Percentiles rank a stretch among this genome's conserved stretches.
phyloP scores from a whole-genome alignment of 768 basidiomycete genomes.

The Amanita rubescens region DNA sequence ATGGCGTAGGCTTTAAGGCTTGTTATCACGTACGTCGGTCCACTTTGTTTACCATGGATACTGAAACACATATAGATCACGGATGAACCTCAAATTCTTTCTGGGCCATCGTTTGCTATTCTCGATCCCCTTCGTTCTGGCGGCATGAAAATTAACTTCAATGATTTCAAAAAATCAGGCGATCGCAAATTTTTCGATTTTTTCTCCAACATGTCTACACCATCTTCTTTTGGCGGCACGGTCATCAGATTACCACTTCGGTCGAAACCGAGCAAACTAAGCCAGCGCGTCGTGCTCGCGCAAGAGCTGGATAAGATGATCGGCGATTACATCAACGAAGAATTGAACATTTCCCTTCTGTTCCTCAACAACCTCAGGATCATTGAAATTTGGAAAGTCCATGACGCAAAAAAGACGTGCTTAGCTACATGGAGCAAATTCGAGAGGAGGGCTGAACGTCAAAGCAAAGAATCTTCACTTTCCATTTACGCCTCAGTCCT shows the following conservation, averaged over 20 bases:
- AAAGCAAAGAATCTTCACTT: not conserved
- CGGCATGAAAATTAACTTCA: slow-evolving; percentile 24
- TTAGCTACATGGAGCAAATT: slow-evolving; percentile 15
- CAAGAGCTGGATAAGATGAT: slow-evolving; percentile 31
- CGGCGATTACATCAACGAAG: slow-evolving; percentile 30
- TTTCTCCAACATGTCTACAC: slow-evolving; percentile 14
- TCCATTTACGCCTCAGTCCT: not conserved
- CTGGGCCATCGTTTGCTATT: slow-evolving; percentile 29
- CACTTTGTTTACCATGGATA: not conserved
- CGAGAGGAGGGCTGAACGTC: not conserved
- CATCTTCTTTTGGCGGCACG: slow-evolving; percentile 30
- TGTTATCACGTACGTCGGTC: slow-evolving; percentile 39
- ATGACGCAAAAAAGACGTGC: slow-evolving; percentile 15
- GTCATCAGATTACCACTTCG: slow-evolving; percentile 43
- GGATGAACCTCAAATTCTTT: slow-evolving; percentile 43
- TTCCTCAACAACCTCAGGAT: slow-evolving; percentile 33
- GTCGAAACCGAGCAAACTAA: slow-evolving; percentile 23
- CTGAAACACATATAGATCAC: slow-evolving; percentile 28
- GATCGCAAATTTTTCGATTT: slow-evolving; percentile 25
- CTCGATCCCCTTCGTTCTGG: slow-evolving; percentile 35
- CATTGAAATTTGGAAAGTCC: slow-evolving; percentile 33
- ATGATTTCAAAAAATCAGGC: slow-evolving; percentile 20
- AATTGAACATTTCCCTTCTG: slow-evolving; percentile 32
- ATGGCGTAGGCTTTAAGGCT: slow-evolving; percentile 43
- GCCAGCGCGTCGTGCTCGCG: slow-evolving; percentile 22